These are phyloP conservation scores for Coprinopsis marcescibilis DNA, from an alignment of 768 basidiomycete genomes.

Conservation along the genomic window DNA sequence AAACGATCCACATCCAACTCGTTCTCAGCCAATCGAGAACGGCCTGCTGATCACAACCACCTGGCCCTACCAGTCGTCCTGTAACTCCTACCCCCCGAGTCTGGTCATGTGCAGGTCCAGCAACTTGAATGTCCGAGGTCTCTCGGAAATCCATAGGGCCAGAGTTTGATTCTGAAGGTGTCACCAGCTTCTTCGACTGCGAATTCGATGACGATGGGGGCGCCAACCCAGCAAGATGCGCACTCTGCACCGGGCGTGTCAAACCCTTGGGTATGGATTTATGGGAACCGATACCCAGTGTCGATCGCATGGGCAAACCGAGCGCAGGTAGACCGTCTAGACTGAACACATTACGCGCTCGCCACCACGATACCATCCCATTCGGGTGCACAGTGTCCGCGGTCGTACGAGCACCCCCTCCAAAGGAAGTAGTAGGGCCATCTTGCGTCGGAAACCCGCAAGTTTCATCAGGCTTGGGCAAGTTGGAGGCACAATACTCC, in stretches of 20 bases:
- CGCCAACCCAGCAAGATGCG: too few species aligned
- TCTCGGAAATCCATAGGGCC: neutral
- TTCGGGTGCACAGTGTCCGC: constrained; percentile 22
- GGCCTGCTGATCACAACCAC: neutral
- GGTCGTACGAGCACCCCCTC: neutral
- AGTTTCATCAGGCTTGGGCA: neutral
- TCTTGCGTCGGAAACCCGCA: neutral
- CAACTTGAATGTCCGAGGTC: neutral
- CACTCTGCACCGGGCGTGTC: neutral
- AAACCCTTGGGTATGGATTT: constrained; percentile 6
- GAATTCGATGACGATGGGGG: too few species aligned
- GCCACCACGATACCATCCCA: constrained; percentile 56
- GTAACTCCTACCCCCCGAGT: too few species aligned
- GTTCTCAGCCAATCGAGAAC: neutral
- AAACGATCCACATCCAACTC: neutral
- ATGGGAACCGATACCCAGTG: constrained; percentile 3
- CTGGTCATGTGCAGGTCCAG: too few species aligned
- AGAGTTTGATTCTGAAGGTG: neutral
- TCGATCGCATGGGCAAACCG: constrained; percentile 17
- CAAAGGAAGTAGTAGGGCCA: neutral
- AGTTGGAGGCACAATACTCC: constrained; percentile 9
- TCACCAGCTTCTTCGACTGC: too few species aligned
- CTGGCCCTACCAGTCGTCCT: too few species aligned
- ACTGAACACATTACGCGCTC: constrained; percentile 40
- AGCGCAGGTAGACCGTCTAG: constrained; percentile 55